Base-by-base conservation (phyloP, 129 eudicot species). In the Apium graveolens region DNA sequence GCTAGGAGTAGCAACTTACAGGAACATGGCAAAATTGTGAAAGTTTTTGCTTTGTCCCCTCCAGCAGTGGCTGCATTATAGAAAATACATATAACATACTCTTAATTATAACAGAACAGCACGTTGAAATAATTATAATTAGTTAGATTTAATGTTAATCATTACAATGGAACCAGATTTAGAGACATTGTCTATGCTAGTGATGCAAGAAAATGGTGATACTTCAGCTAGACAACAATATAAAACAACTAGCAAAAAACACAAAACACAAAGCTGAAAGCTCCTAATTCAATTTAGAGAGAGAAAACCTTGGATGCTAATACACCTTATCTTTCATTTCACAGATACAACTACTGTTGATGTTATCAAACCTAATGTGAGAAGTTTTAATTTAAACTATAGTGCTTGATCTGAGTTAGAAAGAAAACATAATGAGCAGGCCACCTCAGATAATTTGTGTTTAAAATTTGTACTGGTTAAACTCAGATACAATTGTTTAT, bases 11-110 rank as follows among this genome's bases (percentile, higher is more conserved):
- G 49, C 75, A 86, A 86, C 93, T 89, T 88, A 91, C 98, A 79
- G 98, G 88, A 63, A 95, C 98, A 81, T 95, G 98, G 84, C 98
- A 95, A 74, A 95, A 95, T 35, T 95, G 97, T 38, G 97, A 95
- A 80, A 95, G 90, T 73, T 95, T 95, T 88, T 88, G 93, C 82
- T 89, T 95, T 65, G 98, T 95, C 78, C 82, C 87, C 76, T 91
- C 97, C 81, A 91, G 75, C 83, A 95, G 85, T 76, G 98, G 98
- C 98, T 95, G 96, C 92, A 88, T 81, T 55, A 76, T 78, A 57
- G 48, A 45, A 31, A 84, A 3, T 76, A 38, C 48, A 35, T 53
- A 18, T 42, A 35, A 63, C 35, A 74, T 51, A 18, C 48, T 55
- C 39, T 26, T 13, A 43, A 43, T 73, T 12, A 24, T 43, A 73